Percentiles rank a stretch among this genome's conserved stretches.
These are phyloP conservation scores for Arctium minus DNA, from an alignment of 129 eudicot species.

Conservation along the genomic window DNA sequence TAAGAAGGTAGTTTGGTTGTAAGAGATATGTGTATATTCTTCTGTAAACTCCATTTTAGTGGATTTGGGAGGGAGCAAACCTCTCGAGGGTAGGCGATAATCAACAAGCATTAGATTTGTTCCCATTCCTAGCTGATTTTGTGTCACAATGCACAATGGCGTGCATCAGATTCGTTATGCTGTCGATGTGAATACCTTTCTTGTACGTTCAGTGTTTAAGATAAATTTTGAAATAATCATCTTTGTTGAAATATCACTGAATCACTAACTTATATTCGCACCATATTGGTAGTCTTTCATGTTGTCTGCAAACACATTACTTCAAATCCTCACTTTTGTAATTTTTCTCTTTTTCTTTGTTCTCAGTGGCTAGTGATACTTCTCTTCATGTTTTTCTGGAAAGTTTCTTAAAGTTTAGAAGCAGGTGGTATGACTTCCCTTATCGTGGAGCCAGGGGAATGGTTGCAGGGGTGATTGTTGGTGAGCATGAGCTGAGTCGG, in stretches of 20 bases:
- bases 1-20: too few relatives aligned
- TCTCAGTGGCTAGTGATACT: slow-evolving; percentile 76
- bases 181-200: too few relatives aligned
- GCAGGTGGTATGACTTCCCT: slow-evolving; percentile 97
- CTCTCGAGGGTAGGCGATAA: too few relatives aligned
- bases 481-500: slow-evolving; percentile 77
- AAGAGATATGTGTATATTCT: too few relatives aligned
- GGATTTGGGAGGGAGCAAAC: too few relatives aligned
- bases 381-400: slow-evolving; percentile 77
- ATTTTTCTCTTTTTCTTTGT: slow-evolving; percentile 6
- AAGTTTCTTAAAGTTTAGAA: slow-evolving; percentile 79
- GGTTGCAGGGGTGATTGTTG: slow-evolving; percentile 94
- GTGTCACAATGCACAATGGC: too few relatives aligned
- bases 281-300: background rate
- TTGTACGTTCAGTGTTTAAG: too few relatives aligned
- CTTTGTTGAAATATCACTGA: background rate
- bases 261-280: background rate
- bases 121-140: too few relatives aligned
- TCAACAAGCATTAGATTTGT: too few relatives aligned
- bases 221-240: too few relatives aligned
- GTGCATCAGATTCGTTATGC: too few relatives aligned
- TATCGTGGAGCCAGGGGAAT: slow-evolving; percentile 80
- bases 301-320: background rate
- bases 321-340: background rate
- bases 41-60: too few relatives aligned